A percentile compares a stretch with the other conserved stretches of the same genome.
These are phyloP conservation scores for Vishniacozyma victoriae DNA, from an alignment of 768 basidiomycete genomes.

Conservation along the genomic window DNA sequence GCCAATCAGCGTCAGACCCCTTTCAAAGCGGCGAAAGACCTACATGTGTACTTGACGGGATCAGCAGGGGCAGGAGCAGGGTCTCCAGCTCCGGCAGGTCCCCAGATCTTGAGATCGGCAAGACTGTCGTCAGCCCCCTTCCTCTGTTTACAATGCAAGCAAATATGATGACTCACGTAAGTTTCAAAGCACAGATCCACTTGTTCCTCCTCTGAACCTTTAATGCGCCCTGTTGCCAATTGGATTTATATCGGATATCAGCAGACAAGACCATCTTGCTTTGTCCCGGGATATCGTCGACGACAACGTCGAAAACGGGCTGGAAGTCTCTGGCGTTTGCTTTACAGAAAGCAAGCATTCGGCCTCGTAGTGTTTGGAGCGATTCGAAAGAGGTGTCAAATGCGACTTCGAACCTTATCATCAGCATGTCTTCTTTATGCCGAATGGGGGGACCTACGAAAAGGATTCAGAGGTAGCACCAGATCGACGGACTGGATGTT, in stretches of 20 bases:
- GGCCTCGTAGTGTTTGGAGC: slow-evolving; percentile 65
- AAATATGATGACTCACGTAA: slow-evolving; percentile 51
- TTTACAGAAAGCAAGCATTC: slow-evolving; percentile 74
- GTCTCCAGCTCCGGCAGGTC: slow-evolving; percentile 49
- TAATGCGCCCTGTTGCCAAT: slow-evolving; percentile 68
- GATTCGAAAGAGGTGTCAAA: slow-evolving; percentile 75
- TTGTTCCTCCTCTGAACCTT: slow-evolving; percentile 76
- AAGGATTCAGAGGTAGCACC: slow-evolving; percentile 73
- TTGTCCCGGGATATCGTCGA: slow-evolving; percentile 71
- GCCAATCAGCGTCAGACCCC: not conserved
- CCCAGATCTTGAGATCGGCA: slow-evolving; percentile 60
- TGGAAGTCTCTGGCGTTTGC: slow-evolving; percentile 68
- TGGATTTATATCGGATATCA: slow-evolving; percentile 76
- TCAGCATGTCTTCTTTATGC: too few relatives aligned
- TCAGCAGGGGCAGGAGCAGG: slow-evolving; percentile 50
- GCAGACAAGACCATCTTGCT: slow-evolving; percentile 68
- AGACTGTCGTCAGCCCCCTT: slow-evolving; percentile 19
- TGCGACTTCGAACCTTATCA: slow-evolving; percentile 60
- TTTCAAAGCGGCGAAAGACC: slow-evolving; percentile 5
- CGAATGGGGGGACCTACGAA: slow-evolving; percentile 34
- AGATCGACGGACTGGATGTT: slow-evolving; percentile 46
- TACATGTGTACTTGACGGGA: slow-evolving; percentile 57
- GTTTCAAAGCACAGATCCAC: slow-evolving; percentile 83
- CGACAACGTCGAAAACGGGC: slow-evolving; percentile 59
- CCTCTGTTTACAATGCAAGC: not conserved